Evolutionary conservation across 257 asterid genomes (phyloP), one percentile per base, ranked within the genome.

Genomic region (Echites panduratus): DNA sequence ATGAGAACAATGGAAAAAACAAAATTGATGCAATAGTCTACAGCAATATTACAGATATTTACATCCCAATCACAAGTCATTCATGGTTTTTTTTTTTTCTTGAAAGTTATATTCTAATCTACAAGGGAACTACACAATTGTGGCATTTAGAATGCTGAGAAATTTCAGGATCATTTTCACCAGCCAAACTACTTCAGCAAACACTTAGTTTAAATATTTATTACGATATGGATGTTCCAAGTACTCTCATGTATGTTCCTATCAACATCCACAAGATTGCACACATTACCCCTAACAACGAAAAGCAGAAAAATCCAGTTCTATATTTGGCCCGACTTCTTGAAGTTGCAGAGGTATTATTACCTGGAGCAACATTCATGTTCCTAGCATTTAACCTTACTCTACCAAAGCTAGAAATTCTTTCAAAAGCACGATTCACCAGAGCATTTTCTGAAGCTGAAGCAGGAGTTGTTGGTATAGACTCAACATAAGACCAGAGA

Each of bases 391-490:
- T 80, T 76, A 86, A 52, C 80, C 87, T 87, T 78, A 90, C 65
- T 82, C 94, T 88, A 82, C 95, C 66, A 77, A 95, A 92, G 91
- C 98, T 95, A 85, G 99, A 87, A 90, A 95, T 84, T 47, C 97
- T 87, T 71, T 81, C 97, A 38, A 95, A 83, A 48, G 98, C 92
- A 81, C 84, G 85, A 73, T 85, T 92, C 61, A 92, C 97, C 78
- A 89, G 75, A 76, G 92, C 92, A 73, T 58, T 87, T 78, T 95
- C 99, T 67, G 99, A 84, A 82, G 99, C 99, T 57, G 97, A 90
- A 78, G 99, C 99, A 76, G 96, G 98, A 80, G 88, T 84, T 6
- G 99, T 85, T 20, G 99, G 99, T 90, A 95, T 95, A 72, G 98
- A 88, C 85, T 92, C 99, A 90, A 95, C 96, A 81, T 89, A 95